phyloP scores from a whole-genome alignment of 257 asterid genomes.

The Solanum sejunctum region DNA sequence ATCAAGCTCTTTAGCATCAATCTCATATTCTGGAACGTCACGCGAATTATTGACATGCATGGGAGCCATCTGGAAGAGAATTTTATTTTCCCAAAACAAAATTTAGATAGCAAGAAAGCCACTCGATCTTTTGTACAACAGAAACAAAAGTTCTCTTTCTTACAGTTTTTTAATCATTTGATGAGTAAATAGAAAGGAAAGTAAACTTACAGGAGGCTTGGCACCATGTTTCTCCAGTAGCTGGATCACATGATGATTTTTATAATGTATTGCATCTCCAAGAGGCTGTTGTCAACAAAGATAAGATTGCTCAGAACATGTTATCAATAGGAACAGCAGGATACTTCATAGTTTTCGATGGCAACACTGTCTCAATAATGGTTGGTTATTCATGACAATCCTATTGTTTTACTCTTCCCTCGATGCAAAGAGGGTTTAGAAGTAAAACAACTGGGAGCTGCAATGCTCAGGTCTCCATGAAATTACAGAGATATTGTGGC shows the following conservation, averaged over 20 bases:
- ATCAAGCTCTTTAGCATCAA: slow-evolving; percentile 68
- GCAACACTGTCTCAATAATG: not conserved
- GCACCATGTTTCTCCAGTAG: slow-evolving; percentile 77
- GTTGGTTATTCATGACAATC: not conserved
- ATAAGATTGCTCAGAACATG: not conserved
- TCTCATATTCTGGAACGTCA: slow-evolving; percentile 92
- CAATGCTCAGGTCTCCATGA: not conserved
- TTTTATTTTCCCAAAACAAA: not conserved
- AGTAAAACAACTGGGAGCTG: not conserved
- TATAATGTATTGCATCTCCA: slow-evolving; percentile 82
- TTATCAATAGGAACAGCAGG: not conserved
- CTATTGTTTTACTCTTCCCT: not conserved
- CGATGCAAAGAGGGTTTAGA: not conserved
- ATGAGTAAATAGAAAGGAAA: not conserved
- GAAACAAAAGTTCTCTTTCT: not conserved
- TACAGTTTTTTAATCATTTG: not conserved
- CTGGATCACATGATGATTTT: slow-evolving; percentile 60
- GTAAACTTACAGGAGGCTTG: slow-evolving; percentile 36
- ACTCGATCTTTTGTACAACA: not conserved
- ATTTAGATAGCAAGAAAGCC: not conserved
- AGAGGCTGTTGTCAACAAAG: slow-evolving; percentile 52
- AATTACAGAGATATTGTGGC: not conserved
- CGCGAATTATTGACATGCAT: slow-evolving; percentile 70
- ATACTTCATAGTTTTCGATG: not conserved
- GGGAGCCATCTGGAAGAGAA: slow-evolving; percentile 53